Evolutionary conservation across 108 stramenopile genomes (phyloP), one percentile per base, ranked within the genome.

Genomic region (Skeletonema potamos): DNA sequence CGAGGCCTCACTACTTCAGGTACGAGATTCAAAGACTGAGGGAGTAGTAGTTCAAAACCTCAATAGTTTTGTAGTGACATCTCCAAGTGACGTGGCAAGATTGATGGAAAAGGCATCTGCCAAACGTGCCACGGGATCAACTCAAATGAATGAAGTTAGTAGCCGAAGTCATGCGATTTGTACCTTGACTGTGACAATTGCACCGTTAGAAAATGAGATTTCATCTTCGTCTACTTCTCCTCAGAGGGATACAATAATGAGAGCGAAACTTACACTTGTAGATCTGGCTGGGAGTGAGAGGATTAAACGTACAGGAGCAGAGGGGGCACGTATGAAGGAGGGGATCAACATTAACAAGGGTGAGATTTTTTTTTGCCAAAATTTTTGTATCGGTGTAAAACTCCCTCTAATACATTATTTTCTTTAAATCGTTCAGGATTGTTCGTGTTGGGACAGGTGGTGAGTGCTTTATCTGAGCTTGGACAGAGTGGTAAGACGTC

Each of bases 81-180:
- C 75, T 61, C 80, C 85, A 0, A 59, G n/a, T 11, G 89, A 92
- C 1, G 83, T 92, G 18, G 64, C 65, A 22, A 58, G 46, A 12
- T 65, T 93, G 41, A 85, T 97, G 77, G 75, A 82, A 32, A 37
- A 67, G 17, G 97, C 95, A 6, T 57, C 74, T 3, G 30, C 11
- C 6, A 80, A 82, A 18, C 86, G 97, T 4, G 86, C 88, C 2
- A 89, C 89, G 12, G 94, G 84, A 10, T 81, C 89, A 9, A 99
- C 98, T 13, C 82, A 80, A 18, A 96, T 97, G 96, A 98, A 97
- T 85, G 87, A 86, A 8, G 79, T 82, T 1, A 87, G 86, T 15
- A 83, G 80, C 66, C 85, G 98, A 51, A 88, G 86, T 71, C 98
- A 99, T 80, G 96, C 97, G 7, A 96, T 99, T 70, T 97, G 97